A percentile compares a stretch with the other conserved stretches of the same genome.
Conservation (phyloP, 2,329 filamentous ascomycete species). For the Calonectria henricotiae region DNA sequence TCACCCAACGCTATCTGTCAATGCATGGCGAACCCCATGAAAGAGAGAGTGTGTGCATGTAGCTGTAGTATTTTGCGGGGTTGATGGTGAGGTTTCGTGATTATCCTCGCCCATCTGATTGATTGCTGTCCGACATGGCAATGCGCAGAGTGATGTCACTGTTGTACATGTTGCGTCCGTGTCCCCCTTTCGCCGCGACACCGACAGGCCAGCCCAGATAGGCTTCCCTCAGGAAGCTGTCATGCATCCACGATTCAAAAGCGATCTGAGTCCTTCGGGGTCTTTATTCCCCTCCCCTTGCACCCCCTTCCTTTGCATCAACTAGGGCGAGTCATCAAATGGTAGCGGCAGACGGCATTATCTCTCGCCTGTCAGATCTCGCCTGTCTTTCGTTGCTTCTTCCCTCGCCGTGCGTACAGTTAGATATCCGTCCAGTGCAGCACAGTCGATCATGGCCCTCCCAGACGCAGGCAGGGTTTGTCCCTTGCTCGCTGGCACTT, state of each 20-base stretch:
- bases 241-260: conserved; percentile 17
- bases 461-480: conserved; percentile 9
- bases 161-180: neutral
- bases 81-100: conserved; percentile 15
- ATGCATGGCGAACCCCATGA: neutral
- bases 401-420: neutral
- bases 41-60: conserved; percentile 13
- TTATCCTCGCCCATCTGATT: conserved; percentile 15
- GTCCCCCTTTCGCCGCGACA: conserved; percentile 19
- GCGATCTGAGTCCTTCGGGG: conserved; percentile 6
- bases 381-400: neutral
- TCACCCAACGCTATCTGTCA: neutral
- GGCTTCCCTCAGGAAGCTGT: conserved; percentile 2
- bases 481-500: conserved; percentile 18
- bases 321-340: neutral
- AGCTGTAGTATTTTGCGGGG: conserved; percentile 18
- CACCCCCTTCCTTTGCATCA: too few relatives aligned
- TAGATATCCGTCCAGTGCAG: neutral
- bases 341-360: neutral
- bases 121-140: neutral
- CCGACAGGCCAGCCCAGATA: conserved; percentile 18
- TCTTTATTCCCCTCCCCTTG: neutral
- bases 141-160: conserved; percentile 26
- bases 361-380: conserved; percentile 2
- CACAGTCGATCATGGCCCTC: conserved; percentile 11